Conservation (phyloP, 2,329 filamentous ascomycete genomes). For the Beauveria sp. region DNA sequence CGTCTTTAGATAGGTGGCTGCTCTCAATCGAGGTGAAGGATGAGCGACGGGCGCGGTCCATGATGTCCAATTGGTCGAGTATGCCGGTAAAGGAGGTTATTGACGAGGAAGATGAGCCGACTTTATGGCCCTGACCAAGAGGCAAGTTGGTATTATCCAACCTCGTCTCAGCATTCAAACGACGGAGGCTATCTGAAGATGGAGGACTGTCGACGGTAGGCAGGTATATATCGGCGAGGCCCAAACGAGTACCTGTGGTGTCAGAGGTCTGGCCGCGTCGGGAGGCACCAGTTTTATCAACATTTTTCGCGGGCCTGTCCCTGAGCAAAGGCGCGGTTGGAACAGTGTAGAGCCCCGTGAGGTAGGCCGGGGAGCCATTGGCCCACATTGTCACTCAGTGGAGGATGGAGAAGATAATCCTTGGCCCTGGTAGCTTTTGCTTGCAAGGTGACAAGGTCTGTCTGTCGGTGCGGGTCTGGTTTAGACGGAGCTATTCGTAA, state of each 20-base stretch:
- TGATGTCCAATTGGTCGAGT: slow-evolving; percentile 40
- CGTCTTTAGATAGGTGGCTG: slow-evolving; percentile 44
- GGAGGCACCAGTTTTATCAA: slow-evolving; percentile 4
- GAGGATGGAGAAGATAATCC: slow-evolving; percentile 7
- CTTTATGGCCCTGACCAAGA: slow-evolving; percentile 22
- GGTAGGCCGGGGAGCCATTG: slow-evolving; percentile 8
- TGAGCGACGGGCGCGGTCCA: slow-evolving; percentile 45
- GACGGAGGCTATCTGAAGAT: slow-evolving; percentile 51
- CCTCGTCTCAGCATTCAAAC: slow-evolving; percentile 52
- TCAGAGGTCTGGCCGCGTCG: slow-evolving; percentile 13
- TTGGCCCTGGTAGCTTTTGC: background rate
- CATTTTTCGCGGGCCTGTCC: slow-evolving; percentile 8
- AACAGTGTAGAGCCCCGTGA: slow-evolving; percentile 1
- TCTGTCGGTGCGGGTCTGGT: slow-evolving; percentile 10
- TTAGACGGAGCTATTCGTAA: slow-evolving; percentile 8
- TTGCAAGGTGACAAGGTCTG: background rate
- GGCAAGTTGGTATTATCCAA: slow-evolving; percentile 40
- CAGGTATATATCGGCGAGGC: slow-evolving; percentile 40
- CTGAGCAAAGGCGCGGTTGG: slow-evolving; percentile 7
- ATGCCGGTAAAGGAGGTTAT: slow-evolving; percentile 36
- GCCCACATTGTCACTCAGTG: slow-evolving; percentile 12
- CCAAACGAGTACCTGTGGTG: background rate
- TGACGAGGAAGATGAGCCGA: slow-evolving; percentile 49
- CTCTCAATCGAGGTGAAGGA: slow-evolving; percentile 48
- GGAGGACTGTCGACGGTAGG: slow-evolving; percentile 54